phyloP scores from a whole-genome alignment of 2,329 filamentous ascomycete genomes.

The Microascus cirrosus region DNA sequence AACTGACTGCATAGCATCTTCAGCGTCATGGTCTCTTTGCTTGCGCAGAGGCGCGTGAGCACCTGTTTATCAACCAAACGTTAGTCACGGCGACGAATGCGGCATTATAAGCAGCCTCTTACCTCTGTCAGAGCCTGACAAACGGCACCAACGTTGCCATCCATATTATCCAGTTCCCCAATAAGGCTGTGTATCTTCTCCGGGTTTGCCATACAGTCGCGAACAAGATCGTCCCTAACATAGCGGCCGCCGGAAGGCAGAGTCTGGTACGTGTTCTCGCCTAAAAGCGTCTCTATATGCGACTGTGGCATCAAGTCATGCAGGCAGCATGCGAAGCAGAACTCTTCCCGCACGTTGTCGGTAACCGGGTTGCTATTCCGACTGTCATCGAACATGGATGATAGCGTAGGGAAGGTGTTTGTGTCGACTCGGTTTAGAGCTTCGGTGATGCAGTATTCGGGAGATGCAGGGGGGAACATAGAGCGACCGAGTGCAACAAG shows the following conservation, averaged over 20 bases:
- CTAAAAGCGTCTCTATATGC: constrained; percentile 68
- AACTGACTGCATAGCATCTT: constrained; percentile 63
- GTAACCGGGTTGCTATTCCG: constrained; percentile 47
- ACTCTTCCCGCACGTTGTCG: constrained; percentile 55
- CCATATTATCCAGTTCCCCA: constrained; percentile 75
- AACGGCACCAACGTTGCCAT: constrained; percentile 83
- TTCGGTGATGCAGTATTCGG: constrained; percentile 59
- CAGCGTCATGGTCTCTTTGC: constrained; percentile 70
- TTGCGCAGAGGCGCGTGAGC: constrained; percentile 56
- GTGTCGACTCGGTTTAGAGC: constrained; percentile 74
- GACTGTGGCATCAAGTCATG: constrained; percentile 73
- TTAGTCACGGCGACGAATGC: constrained; percentile 3
- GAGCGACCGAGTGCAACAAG: constrained; percentile 45
- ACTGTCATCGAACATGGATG: constrained; percentile 46
- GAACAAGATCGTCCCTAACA: constrained; percentile 65
- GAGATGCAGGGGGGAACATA: constrained; percentile 63
- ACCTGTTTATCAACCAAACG: constrained; percentile 30
- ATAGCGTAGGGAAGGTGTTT: constrained; percentile 55
- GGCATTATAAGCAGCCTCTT: constrained; percentile 11
- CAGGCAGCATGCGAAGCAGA: constrained; percentile 81
- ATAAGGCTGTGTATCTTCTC: constrained; percentile 68
- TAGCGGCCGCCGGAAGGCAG: constrained; percentile 65
- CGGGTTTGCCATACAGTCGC: constrained; percentile 65
- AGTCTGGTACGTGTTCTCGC: constrained; percentile 73
- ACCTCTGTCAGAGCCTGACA: constrained; percentile 67